A percentile compares a stretch with the other conserved stretches of the same genome.
Conservation (phyloP, 1,139 yeast species). For the Citeromyces hawaiiensis region DNA sequence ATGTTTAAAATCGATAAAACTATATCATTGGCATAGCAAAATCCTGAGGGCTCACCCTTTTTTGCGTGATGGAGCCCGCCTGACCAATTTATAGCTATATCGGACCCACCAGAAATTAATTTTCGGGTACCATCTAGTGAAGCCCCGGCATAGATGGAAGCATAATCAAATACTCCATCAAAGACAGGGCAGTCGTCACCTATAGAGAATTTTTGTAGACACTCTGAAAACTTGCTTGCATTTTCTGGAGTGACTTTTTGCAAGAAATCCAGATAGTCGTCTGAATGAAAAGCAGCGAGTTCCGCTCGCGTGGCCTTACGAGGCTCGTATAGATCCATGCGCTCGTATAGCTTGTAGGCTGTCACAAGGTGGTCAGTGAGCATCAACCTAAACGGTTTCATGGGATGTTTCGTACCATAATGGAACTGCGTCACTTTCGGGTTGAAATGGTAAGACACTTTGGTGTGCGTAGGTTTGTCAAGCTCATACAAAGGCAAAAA, state of each 20-base stretch:
- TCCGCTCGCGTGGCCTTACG: conserved; percentile 74
- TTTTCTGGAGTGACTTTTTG: conserved; percentile 76
- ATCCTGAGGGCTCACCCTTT: conserved; percentile 90
- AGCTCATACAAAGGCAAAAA: background rate
- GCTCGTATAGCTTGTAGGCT: conserved; percentile 72
- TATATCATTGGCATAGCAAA: conserved; percentile 84
- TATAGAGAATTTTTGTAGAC: conserved; percentile 59
- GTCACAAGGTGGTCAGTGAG: conserved; percentile 85
- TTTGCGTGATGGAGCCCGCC: conserved; percentile 98
- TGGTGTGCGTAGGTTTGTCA: background rate
- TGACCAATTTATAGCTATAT: conserved; percentile 92
- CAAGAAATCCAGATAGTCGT: conserved; percentile 76
- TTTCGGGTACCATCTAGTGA: conserved; percentile 96
- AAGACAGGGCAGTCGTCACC: conserved; percentile 97
- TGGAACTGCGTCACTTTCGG: conserved; percentile 75
- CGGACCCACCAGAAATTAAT: conserved; percentile 84
- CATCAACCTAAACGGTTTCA: conserved; percentile 96
- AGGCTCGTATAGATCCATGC: conserved; percentile 84
- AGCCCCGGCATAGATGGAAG: conserved; percentile 92
- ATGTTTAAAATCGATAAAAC: conserved; percentile 86
- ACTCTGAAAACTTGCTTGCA: conserved; percentile 21
- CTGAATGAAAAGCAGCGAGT: conserved; percentile 68
- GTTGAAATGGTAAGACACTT: conserved; percentile 79
- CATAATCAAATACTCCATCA: conserved; percentile 90
- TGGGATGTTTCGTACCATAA: conserved; percentile 89